A percentile compares a stretch with the other conserved stretches of the same genome.
Conservation (phyloP, 495 filamentous ascomycete species). For the Aspergillus taichungensis region DNA sequence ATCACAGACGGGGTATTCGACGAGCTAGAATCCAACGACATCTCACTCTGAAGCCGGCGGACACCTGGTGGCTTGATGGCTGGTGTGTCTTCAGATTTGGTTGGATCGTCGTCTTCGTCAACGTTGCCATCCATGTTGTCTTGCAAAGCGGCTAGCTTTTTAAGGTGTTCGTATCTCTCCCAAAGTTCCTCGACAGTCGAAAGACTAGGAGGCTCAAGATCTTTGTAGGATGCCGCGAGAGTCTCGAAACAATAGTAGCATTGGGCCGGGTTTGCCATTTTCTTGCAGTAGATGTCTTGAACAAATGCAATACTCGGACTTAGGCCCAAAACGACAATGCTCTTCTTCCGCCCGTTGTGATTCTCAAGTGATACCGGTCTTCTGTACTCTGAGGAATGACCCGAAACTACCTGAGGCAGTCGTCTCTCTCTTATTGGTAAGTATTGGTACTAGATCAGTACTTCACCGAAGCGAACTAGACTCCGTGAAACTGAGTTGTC, state of each 20-base stretch:
- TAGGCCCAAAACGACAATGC: neutral
- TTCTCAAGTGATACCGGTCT: neutral
- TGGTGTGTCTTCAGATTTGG: constrained; percentile 16
- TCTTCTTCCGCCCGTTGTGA: neutral
- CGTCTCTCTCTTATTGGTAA: no score
- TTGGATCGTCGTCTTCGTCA: constrained; percentile 20
- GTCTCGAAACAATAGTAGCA: constrained; percentile 89
- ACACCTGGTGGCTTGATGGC: constrained; percentile 25
- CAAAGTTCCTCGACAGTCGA: constrained; percentile 63
- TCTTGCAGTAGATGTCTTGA: neutral
- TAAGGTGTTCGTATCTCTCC: constrained; percentile 43
- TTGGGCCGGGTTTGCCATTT: constrained; percentile 75
- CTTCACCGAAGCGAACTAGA: constrained; percentile 1
- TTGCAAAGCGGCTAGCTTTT: constrained; percentile 27
- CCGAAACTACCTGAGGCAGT: no score
- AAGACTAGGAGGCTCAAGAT: constrained; percentile 49
- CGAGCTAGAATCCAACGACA: constrained; percentile 33
- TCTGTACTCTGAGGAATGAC: no score
- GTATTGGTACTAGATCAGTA: no score
- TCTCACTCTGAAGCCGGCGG: constrained; percentile 25
- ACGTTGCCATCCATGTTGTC: constrained; percentile 15
- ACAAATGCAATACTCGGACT: neutral
- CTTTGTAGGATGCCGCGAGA: constrained; percentile 57
- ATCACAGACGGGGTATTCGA: constrained; percentile 38
- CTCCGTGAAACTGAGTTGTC: neutral